Conservation (phyloP, 345 rosid genomes). For the Dipteronia sinensis region DNA sequence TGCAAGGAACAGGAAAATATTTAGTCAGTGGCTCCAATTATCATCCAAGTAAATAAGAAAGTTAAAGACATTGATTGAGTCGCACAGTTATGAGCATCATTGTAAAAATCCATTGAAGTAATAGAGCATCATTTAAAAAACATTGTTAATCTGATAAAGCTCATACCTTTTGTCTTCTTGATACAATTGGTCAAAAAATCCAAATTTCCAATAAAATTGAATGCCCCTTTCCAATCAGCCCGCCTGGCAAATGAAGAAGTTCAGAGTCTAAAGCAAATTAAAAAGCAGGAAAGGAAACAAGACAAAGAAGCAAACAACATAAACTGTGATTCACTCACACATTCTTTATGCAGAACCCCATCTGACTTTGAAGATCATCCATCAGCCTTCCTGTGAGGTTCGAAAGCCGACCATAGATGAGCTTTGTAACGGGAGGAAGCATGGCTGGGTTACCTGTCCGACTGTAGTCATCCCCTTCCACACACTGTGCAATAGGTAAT, state of each 20-base stretch:
- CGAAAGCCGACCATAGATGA: slow-evolving; percentile 55
- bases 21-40: no score
- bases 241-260: slow-evolving; percentile 47
- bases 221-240: slow-evolving; percentile 75
- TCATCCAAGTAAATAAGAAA: background rate
- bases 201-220: slow-evolving; percentile 54
- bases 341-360: slow-evolving; percentile 75
- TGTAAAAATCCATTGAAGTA: no score
- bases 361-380: slow-evolving; percentile 40
- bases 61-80: background rate
- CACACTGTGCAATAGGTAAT: slow-evolving; percentile 31
- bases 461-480: slow-evolving; percentile 64
- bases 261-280: slow-evolving; percentile 6
- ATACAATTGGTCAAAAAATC: slow-evolving; percentile 70
- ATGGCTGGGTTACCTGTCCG: slow-evolving; percentile 51
- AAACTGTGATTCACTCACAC: slow-evolving; percentile 45
- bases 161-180: slow-evolving; percentile 63
- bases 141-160: background rate
- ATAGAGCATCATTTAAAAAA: background rate
- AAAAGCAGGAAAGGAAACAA: background rate
- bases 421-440: slow-evolving; percentile 50
- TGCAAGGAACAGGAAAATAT: no score
- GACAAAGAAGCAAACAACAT: background rate
- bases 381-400: slow-evolving; percentile 48
- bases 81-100: background rate